A percentile compares a stretch with the other conserved stretches of the same genome.
Evolutionary conservation across 495 filamentous ascomycete genomes (phyloP).

Genomic region (Podospora australis): DNA sequence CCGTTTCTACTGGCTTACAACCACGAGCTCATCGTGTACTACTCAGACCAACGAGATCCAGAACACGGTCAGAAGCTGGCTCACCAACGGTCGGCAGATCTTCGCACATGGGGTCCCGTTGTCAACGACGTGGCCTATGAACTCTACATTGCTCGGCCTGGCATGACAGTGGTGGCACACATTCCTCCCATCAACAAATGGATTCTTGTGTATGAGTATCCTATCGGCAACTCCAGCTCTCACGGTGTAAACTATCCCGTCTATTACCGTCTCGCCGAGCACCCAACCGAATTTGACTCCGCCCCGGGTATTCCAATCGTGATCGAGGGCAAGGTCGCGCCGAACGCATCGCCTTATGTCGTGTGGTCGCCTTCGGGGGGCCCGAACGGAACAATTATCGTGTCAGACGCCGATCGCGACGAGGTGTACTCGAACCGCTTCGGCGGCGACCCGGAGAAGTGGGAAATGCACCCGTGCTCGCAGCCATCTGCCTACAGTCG

Average conservation of each 20-base stretch:
- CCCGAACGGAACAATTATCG: slow-evolving; percentile 50
- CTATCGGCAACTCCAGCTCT: slow-evolving; percentile 24
- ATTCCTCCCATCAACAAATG: slow-evolving; percentile 24
- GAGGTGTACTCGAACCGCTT: slow-evolving; percentile 53
- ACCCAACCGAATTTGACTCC: slow-evolving; percentile 48
- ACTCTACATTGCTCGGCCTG: slow-evolving; percentile 58
- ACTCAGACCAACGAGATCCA: slow-evolving; percentile 63
- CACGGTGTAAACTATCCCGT: slow-evolving; percentile 38
- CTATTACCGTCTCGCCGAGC: slow-evolving; percentile 45
- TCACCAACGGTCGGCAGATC: slow-evolving; percentile 53
- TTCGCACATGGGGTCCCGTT: slow-evolving; percentile 50
- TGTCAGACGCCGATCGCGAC: slow-evolving; percentile 44
- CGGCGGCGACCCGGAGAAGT: slow-evolving; percentile 47
- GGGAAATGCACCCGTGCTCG: slow-evolving; percentile 42
- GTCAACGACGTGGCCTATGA: slow-evolving; percentile 57
- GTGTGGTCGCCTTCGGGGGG: slow-evolving; percentile 50
- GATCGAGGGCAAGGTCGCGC: slow-evolving; percentile 40
- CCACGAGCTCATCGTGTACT: slow-evolving; percentile 56
- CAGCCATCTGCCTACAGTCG: slow-evolving; percentile 47
- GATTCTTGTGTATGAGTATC: slow-evolving; percentile 23
- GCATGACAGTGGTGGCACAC: slow-evolving; percentile 53
- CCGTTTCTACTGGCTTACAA: slow-evolving; percentile 55
- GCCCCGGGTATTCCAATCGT: slow-evolving; percentile 39
- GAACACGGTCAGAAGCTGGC: slow-evolving; percentile 61
- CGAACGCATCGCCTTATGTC: slow-evolving; percentile 50